These are phyloP conservation scores for Hypoxylon subgilvum DNA, from an alignment of 495 filamentous ascomycete species.

Conservation along the genomic window DNA sequence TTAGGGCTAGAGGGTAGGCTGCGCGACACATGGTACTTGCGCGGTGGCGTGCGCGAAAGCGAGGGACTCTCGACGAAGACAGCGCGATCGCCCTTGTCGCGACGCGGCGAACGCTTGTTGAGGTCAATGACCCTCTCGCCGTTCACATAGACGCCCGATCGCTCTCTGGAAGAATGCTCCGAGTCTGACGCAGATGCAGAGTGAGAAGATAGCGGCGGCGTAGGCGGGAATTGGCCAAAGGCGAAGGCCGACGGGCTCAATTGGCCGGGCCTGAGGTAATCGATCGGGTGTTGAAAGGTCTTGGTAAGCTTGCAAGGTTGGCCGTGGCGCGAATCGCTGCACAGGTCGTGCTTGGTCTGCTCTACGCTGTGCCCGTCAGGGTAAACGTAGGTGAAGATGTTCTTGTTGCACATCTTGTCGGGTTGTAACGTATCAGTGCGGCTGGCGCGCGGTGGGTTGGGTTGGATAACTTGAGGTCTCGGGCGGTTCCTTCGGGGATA, in stretches of 20 bases:
- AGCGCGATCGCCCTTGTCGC: conserved; percentile 34
- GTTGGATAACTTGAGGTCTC: conserved; percentile 30
- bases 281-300: conserved; percentile 24
- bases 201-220: conserved; percentile 48
- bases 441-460: conserved; percentile 34
- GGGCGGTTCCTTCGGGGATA: conserved; percentile 23
- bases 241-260: conserved; percentile 35
- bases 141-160: conserved; percentile 44
- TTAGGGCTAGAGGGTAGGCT: conserved; percentile 23
- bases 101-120: conserved; percentile 38
- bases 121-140: conserved; percentile 39
- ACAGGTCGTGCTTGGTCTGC: conserved; percentile 25
- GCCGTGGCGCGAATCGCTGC: conserved; percentile 28
- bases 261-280: conserved; percentile 23
- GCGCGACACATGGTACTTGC: conserved; percentile 21
- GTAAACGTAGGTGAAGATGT: conserved; percentile 40
- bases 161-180: conserved; percentile 39
- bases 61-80: conserved; percentile 35
- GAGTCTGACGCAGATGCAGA: conserved; percentile 49
- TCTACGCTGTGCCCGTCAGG: conserved; percentile 35
- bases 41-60: conserved; percentile 38
- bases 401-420: conserved; percentile 53
- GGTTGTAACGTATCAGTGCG: conserved; percentile 33
- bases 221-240: conserved; percentile 40
- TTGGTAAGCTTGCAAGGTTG: conserved; percentile 30